phyloP scores from a whole-genome alignment of 148 eudicot species.

The Cornus suecica region DNA sequence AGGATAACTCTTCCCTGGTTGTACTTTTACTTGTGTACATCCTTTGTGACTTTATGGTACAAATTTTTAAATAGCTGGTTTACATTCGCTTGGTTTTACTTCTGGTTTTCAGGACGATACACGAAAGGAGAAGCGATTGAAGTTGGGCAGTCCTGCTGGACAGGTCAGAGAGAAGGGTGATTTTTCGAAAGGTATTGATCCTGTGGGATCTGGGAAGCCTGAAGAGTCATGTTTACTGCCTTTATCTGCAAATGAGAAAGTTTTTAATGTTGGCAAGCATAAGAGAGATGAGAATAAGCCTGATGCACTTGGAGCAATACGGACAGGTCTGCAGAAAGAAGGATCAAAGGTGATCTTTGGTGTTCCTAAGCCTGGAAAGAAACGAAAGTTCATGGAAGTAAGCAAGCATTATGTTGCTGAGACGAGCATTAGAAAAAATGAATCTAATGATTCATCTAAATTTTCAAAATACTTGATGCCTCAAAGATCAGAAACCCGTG shows the following conservation, averaged over 20 bases:
- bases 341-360: conserved; percentile 76
- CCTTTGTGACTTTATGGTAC: background rate
- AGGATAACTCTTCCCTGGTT: conserved; percentile 53
- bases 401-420: conserved; percentile 83
- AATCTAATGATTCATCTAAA: conserved; percentile 45
- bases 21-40: background rate
- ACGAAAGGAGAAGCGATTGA: conserved; percentile 69
- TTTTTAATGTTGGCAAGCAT: conserved; percentile 64
- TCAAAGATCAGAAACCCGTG: conserved; percentile 56
- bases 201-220: conserved; percentile 29
- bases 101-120: conserved; percentile 58
- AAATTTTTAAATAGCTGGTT: background rate
- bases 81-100: background rate
- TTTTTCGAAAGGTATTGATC: conserved; percentile 22
- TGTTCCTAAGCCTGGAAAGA: conserved; percentile 95
- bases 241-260: conserved; percentile 54
- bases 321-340: conserved; percentile 69
- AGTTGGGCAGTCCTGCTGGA: conserved; percentile 39
- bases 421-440: conserved; percentile 38
- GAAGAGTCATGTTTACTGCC: conserved; percentile 44
- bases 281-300: conserved; percentile 43
- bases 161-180: conserved; percentile 38
- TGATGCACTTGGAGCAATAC: conserved; percentile 46
- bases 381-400: conserved; percentile 85
- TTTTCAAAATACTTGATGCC: conserved; percentile 52